Base-by-base conservation (phyloP, 768 basidiomycete species). In the Naganishia onofrii region DNA sequence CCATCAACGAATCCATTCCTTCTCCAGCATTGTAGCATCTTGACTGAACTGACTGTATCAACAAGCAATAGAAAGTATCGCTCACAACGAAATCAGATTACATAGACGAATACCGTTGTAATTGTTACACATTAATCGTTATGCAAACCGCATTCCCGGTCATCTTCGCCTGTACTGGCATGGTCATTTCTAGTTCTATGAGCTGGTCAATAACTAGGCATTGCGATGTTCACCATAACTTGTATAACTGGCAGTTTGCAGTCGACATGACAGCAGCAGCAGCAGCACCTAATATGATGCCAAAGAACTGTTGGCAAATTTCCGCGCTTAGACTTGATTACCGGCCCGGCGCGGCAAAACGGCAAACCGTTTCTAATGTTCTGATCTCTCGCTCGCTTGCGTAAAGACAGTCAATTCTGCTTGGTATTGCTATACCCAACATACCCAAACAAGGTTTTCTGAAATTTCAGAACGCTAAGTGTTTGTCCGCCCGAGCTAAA, bases 381-480 rank as follows among this genome's bases (percentile, higher is more conserved):
- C 36, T 36, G 36, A 36, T 42, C 13, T 8, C 15, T 42, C 2
- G 42, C 42, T 42, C 42, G 42, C 42, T 42, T 42, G 42, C 42
- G 42, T 42, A 42, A 36, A 42, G 42, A 7, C 9, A 42, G 42
- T 42, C 15, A 42, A 42, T 42, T 42, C 42, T n/a, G n/a, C n/a
- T 42, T 42, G 42, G 42, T 42, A 42, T 42, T 51, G 48, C 48
- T 51, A 51, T 51, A 51, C 48, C 48, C 48, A 51, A 42, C 42
- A 51, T 51, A 51, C 48, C 48, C 48, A 51, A 42, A 7, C 12
- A 42, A 15, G 48, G 6, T 21, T 51, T 51, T 23, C 48, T 12
- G 3, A 51, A n/a, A n/a, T 51, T 51, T 51, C 23, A 51, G 48
- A 51, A n/a, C n/a, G 48, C 7, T 12, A n/a, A 21, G n/a, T 26